These are phyloP conservation scores for Forsythia suspensa DNA, from an alignment of 257 asterid genomes.

Conservation along the genomic window DNA sequence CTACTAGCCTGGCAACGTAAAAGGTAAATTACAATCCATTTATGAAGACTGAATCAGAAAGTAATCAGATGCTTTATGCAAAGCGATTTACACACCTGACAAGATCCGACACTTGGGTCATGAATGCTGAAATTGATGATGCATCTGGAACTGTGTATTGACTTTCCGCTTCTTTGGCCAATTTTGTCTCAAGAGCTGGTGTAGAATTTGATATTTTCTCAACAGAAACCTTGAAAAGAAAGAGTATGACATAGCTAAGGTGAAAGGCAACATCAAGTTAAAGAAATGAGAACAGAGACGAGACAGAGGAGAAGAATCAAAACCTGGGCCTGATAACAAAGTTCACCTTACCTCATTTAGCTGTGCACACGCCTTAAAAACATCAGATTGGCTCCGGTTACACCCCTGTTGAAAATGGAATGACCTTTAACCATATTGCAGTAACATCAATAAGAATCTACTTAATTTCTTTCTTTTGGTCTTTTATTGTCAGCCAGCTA, in stretches of 20 bases:
- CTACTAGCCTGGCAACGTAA: constrained; percentile 47
- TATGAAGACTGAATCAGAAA: constrained; percentile 1
- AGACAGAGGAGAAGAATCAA: constrained; percentile 6
- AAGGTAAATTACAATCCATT: background rate
- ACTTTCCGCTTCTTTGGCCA: constrained; percentile 24
- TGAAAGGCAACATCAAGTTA: constrained; percentile 11
- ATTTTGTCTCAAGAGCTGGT: constrained; percentile 29
- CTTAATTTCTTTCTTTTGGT: background rate
- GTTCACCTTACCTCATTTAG: constrained; percentile 39
- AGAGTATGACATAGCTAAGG: constrained; percentile 8
- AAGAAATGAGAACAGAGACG: background rate
- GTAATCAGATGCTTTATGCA: background rate
- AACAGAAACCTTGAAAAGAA: constrained; percentile 32
- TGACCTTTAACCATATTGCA: constrained; percentile 8
- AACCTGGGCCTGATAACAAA: background rate
- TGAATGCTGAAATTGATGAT: constrained; percentile 43
- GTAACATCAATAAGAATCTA: constrained; percentile 9
- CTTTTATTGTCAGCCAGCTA: background rate
- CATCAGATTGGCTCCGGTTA: constrained; percentile 34
- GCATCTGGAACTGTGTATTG: constrained; percentile 42
- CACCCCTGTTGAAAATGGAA: constrained; percentile 27
- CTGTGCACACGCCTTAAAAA: constrained; percentile 42
- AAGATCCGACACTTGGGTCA: constrained; percentile 51
- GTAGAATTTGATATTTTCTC: constrained; percentile 37
- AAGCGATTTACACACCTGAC: constrained; percentile 41